Base-by-base conservation (phyloP, 1,284 basidiomycete species). In the Mycena citricolor region DNA sequence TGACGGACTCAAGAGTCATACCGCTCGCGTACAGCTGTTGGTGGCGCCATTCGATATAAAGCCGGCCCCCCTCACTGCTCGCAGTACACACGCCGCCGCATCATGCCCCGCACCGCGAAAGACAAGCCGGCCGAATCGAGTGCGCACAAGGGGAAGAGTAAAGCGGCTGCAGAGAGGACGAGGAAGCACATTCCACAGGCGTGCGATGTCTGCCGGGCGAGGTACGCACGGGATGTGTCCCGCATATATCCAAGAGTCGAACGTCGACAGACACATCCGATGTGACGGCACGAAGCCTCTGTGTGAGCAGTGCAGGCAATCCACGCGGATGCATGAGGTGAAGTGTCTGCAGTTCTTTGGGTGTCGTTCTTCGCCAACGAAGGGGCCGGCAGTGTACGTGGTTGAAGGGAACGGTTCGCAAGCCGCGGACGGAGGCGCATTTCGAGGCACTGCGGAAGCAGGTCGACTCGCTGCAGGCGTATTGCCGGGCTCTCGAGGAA, bases 371-470 rank as follows among this genome's bases (percentile, higher is more conserved):
- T 40, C 44, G 36, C 22, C 24, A 6, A 4, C n/a, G 13, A 37
- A 44, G 16, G 40, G 41, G 8, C 32, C 39, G 23, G 44, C 40
- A 81, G 77, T 80, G 77, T 50, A 62, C 73, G 23, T 80, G 76
- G 74, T 71, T 70, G n/a, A 67, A 70, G 45, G 75, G 76, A 42
- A 71, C 64, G 7, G 69, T 68, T 13, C 72, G 73, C 48, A 71
- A 69, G 47, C 72, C 72, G 11, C 68, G 70, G 26, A 76, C 73
- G 11, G 75, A 77, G 57, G 71, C 73, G 31, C 73, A 77, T 51
- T 76, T 77, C 44, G 74, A 78, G 50, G 71, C 75, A 2, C 64
- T 80, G 49, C 65, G 69, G 34, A 77, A 76, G 55, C 68, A 67
- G 36, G 67, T 68, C 32, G 61, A 69, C 25, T 69, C 71, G 2